A percentile compares a stretch with the other conserved stretches of the same genome.
These are phyloP conservation scores for Fusarium foetens DNA, from an alignment of 2,329 filamentous ascomycete species.

Conservation along the genomic window DNA sequence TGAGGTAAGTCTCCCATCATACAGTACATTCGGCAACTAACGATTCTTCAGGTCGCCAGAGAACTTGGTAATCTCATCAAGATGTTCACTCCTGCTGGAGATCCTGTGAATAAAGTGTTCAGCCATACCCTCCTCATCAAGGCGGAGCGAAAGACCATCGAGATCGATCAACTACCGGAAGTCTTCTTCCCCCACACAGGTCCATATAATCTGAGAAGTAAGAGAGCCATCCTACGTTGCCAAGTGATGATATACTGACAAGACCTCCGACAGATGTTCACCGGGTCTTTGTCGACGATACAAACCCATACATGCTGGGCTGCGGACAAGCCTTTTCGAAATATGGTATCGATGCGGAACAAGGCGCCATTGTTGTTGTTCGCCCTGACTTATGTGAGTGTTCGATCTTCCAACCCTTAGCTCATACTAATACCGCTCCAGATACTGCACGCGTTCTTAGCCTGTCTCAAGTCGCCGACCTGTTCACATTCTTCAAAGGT, in stretches of 20 bases:
- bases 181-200: constrained; percentile 29
- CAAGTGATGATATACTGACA: not conserved
- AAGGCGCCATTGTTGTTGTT: constrained; percentile 27
- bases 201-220: constrained; percentile 2
- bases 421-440: not conserved
- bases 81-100: not conserved
- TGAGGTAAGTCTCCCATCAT: not conserved
- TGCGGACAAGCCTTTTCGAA: constrained; percentile 14
- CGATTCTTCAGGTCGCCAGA: not conserved
- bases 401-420: rapidly evolving
- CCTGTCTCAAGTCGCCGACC: not conserved
- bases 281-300: constrained; percentile 29
- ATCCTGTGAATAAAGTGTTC: constrained; percentile 4
- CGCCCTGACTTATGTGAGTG: constrained; percentile 37
- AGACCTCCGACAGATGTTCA: constrained; percentile 8
- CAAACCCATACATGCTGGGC: constrained; percentile 19
- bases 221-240: rapidly evolving
- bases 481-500: constrained; percentile 4
- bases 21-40: rapidly evolving
- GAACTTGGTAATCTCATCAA: not conserved
- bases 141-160: not conserved
- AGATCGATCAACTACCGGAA: constrained; percentile 12
- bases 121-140: constrained; percentile 6
- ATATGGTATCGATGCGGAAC: constrained; percentile 23
- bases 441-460: constrained; percentile 18